Base-by-base conservation (phyloP, 2,329 filamentous ascomycete genomes). In the Phoma herbarum region DNA sequence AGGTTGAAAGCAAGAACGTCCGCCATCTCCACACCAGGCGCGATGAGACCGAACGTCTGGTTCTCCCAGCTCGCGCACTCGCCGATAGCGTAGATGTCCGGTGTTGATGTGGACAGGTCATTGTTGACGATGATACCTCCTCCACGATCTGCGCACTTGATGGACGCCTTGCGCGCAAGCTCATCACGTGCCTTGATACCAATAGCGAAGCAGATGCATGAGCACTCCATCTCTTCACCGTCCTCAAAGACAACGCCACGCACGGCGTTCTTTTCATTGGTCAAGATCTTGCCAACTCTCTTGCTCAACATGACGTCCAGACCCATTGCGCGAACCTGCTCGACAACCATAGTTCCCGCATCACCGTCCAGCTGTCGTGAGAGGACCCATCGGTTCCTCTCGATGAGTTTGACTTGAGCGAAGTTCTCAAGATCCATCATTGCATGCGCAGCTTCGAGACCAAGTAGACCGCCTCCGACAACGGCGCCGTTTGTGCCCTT, bases 1-100 rank as follows among this genome's bases (percentile, higher is more conserved):
- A 97, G 85, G 75, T 97, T 97, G 81, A 95, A 97, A 11, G 93
- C 88, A 3, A 97, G 85, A 1, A 97, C 88, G 66, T 96, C 93
- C 0, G 93, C 93, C 91, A 96, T 96, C 77, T 96, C 93, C 33
- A 97, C 85, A 18, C 93, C 93, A 0, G 93, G 93, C 0, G 90
- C 92, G 67, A 97, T 96, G 20, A 97, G 85, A 6, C 93, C 93
- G 65, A 92, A 97, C 0, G 91, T 93, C 76, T 95, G 90, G 65
- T 87, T 89, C 62, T 93, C 85, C 91, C 92, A 97, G 78, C 89
- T 95, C 5, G 93, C 92, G 69, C 93, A 97, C 77, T 97, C 93
- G 56, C 93, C 93, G 48, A 97, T 90, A 45, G 93, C 93, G 73
- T 95, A 97, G 48, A 97, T 86, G 62, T 90, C 88, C 0, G 86